Evolutionary conservation across 164 flowering plant genomes (phyloP).

Genomic region (Chimonanthus praecox): DNA sequence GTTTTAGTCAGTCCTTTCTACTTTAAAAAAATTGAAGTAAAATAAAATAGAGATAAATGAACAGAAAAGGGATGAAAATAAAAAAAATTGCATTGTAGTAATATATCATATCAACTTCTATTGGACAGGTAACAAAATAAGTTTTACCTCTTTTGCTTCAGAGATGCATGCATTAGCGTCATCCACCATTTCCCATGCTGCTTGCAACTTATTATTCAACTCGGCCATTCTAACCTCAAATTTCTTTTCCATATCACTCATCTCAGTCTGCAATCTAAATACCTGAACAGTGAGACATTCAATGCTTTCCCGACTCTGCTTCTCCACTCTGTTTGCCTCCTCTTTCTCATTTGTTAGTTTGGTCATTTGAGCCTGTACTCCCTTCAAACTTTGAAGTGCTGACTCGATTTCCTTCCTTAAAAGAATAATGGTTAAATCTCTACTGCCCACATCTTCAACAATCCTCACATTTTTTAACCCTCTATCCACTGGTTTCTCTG

Average conservation of each 20-base stretch:
- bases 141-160: slow-evolving; percentile 51
- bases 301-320: slow-evolving; percentile 33
- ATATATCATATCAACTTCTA: background rate
- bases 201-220: slow-evolving; percentile 39
- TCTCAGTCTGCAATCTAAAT: slow-evolving; percentile 34
- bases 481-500: slow-evolving; percentile 2
- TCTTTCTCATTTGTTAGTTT: slow-evolving; percentile 54
- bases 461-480: slow-evolving; percentile 12
- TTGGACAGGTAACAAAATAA: background rate
- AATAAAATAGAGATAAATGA: too few relatives aligned
- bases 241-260: slow-evolving; percentile 37
- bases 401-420: slow-evolving; percentile 67
- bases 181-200: slow-evolving; percentile 29
- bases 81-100: background rate
- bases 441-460: slow-evolving; percentile 18
- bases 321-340: slow-evolving; percentile 39
- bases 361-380: slow-evolving; percentile 56
- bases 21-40: too few relatives aligned
- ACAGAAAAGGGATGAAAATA: too few relatives aligned
- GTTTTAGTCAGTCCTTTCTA: too few relatives aligned
- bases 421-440: slow-evolving; percentile 46
- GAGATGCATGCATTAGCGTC: slow-evolving; percentile 38
- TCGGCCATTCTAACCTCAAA: slow-evolving; percentile 28
- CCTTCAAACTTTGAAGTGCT: slow-evolving; percentile 57
- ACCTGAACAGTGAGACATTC: slow-evolving; percentile 29